Conservation (phyloP, 352 stramenopile genomes). For the Phytophthora multivora region DNA sequence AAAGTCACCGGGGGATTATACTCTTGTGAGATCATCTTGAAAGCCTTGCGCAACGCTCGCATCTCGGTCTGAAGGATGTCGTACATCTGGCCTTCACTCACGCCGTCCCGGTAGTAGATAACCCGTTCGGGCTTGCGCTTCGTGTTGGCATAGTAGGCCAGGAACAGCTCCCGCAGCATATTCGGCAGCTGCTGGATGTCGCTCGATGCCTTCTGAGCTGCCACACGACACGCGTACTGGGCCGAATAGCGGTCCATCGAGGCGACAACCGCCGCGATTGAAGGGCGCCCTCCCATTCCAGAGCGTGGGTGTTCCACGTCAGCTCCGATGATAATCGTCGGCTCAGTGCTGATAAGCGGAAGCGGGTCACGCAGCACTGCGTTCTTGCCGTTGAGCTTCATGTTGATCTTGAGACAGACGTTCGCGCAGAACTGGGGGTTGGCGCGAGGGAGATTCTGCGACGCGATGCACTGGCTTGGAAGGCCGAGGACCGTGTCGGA, state of each 20-base stretch:
- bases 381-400: slow-evolving; percentile 76
- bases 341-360: slow-evolving; percentile 39
- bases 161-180: slow-evolving; percentile 74
- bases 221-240: slow-evolving; percentile 59
- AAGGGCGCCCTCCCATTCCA: slow-evolving; percentile 51
- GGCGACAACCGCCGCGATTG: slow-evolving; percentile 77
- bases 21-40: slow-evolving; percentile 50
- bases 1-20: slow-evolving; percentile 85
- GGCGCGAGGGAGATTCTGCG: slow-evolving; percentile 38
- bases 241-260: slow-evolving; percentile 69
- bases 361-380: slow-evolving; percentile 51
- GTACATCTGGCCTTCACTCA: slow-evolving; percentile 82
- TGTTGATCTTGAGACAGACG: slow-evolving; percentile 74
- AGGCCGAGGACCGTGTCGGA: slow-evolving; percentile 75
- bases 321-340: slow-evolving; percentile 82
- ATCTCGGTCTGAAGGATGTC: slow-evolving; percentile 79
- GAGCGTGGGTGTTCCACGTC: slow-evolving; percentile 75
- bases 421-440: slow-evolving; percentile 67
- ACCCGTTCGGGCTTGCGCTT: slow-evolving; percentile 75
- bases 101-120: slow-evolving; percentile 87
- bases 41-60: slow-evolving; percentile 78
- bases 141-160: slow-evolving; percentile 74
- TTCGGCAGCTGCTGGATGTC: slow-evolving; percentile 59
- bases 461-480: slow-evolving; percentile 68
- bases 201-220: slow-evolving; percentile 47